Evolutionary conservation across 2,329 filamentous ascomycete species (phyloP).

Genomic region (Penicillium sp.): DNA sequence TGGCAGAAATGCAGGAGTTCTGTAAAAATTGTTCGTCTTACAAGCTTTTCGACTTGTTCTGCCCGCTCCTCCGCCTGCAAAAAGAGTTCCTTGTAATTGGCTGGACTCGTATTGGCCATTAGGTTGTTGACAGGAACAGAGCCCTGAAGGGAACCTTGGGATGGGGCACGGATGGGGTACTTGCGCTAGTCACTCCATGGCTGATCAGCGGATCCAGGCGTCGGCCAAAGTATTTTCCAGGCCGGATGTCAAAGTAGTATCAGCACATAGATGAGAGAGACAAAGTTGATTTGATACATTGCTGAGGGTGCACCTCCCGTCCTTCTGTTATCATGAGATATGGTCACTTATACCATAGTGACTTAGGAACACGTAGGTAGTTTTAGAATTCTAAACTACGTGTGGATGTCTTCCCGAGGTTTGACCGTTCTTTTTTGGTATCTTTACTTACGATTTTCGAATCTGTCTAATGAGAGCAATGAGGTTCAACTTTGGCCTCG

Average conservation of each 20-base stretch:
- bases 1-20: constrained; percentile 8
- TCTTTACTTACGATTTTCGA: too few relatives aligned
- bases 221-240: background rate
- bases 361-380: too few relatives aligned
- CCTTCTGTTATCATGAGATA: too few relatives aligned
- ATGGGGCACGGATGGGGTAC: background rate
- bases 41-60: background rate
- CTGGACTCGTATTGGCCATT: background rate
- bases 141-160: too few relatives aligned
- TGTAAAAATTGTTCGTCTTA: constrained; percentile 3
- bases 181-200: background rate
- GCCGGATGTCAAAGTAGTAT: background rate
- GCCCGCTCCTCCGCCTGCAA: background rate
- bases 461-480: too few relatives aligned
- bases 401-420: too few relatives aligned
- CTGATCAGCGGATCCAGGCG: background rate
- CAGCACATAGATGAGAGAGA: background rate
- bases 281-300: too few relatives aligned
- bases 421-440: too few relatives aligned
- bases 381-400: too few relatives aligned
- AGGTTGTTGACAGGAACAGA: background rate
- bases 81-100: background rate
- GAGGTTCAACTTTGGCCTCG: too few relatives aligned
- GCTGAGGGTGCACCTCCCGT: too few relatives aligned
- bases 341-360: too few relatives aligned